Evolutionary conservation across 73 alveolate species (phyloP), one percentile per base, ranked within the genome.

Genomic region (Stentor roeselii): DNA sequence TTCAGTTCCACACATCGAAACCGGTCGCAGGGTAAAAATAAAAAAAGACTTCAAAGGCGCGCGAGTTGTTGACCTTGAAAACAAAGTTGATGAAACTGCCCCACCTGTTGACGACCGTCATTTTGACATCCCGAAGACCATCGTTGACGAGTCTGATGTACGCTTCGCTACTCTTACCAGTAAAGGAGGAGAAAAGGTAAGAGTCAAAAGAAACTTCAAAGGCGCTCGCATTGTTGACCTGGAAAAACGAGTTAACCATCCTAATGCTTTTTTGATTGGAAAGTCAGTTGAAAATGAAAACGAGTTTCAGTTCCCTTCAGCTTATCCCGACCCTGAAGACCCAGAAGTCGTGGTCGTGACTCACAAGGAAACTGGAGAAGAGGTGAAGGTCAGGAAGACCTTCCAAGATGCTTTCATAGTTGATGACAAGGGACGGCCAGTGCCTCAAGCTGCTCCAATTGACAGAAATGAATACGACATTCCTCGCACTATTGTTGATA

Each of bases 261-360:
- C 80, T 30, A 36, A 67, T 32, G 80, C 50, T 14, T 67, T 21
- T 67, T 67, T 67, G 41, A 67, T 67, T 30, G 80, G 80, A n/a
- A 21, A 67, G 41, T 21, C 41, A 1, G 80, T 67, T 21, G 37
- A 67, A 67, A 67, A 34, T 2, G 80, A 67, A 34, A 67, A 32
- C 41, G 80, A 67, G n/a, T 67, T 67, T 32, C 37, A 67, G 37
- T 67, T 67, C 2, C 21, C 21, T 40, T 27, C n/a, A 1, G 80
- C 80, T 2, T 67, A 30, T 67, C 80, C 80, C 34, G 80, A 67
- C 41, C 80, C 80, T 67, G 80, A 67, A 67, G 80, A 67, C 80
- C 80, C 80, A 27, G 80, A 67, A 67, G 80, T 67, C 34, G 80
- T 67, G 14, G 80, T 67, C 0, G 80, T 67, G 41, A 67, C 37